Conservation (phyloP, 257 asterid genomes). For the Capsicum pubescens region DNA sequence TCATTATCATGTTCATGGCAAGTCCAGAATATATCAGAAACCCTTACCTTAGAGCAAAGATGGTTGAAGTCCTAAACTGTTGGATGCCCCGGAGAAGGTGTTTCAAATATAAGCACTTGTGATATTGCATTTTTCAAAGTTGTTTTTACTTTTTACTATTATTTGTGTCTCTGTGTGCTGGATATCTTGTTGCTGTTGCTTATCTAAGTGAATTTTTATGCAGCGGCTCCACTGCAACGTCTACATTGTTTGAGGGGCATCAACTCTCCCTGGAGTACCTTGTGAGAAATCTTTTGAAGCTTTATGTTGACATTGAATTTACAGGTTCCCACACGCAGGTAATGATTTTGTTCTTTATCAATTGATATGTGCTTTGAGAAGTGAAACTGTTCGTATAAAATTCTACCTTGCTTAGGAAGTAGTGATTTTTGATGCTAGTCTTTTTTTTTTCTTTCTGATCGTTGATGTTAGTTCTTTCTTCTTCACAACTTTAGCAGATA, state of each 20-base stretch:
- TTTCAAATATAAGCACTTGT: not conserved
- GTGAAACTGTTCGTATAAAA: not conserved
- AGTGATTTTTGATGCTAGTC: not conserved
- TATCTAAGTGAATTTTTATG: slow-evolving; percentile 33
- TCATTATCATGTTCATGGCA: slow-evolving; percentile 99
- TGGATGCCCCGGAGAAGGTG: slow-evolving; percentile 99
- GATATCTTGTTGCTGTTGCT: not conserved
- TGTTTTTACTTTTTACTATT: not conserved
- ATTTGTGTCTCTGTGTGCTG: not conserved
- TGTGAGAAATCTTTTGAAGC: slow-evolving; percentile 88
- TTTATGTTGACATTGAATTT: slow-evolving; percentile 95
- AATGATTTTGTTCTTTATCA: slow-evolving; percentile 30
- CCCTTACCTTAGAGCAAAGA: slow-evolving; percentile 97
- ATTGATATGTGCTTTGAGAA: slow-evolving; percentile 1
- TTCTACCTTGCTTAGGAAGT: not conserved
- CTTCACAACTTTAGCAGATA: not conserved
- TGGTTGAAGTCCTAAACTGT: slow-evolving; percentile 98
- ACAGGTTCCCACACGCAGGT: slow-evolving; percentile 99
- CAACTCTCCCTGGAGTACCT: slow-evolving; percentile 85
- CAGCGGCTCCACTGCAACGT: slow-evolving; percentile 91
- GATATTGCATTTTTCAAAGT: not conserved
- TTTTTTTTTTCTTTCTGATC: not conserved
- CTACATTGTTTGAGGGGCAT: slow-evolving; percentile 89
- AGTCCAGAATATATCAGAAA: slow-evolving; percentile 89
- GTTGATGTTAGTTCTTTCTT: not conserved